Base-by-base conservation (phyloP, 345 rosid genomes). In the Atalantia buxifolia region DNA sequence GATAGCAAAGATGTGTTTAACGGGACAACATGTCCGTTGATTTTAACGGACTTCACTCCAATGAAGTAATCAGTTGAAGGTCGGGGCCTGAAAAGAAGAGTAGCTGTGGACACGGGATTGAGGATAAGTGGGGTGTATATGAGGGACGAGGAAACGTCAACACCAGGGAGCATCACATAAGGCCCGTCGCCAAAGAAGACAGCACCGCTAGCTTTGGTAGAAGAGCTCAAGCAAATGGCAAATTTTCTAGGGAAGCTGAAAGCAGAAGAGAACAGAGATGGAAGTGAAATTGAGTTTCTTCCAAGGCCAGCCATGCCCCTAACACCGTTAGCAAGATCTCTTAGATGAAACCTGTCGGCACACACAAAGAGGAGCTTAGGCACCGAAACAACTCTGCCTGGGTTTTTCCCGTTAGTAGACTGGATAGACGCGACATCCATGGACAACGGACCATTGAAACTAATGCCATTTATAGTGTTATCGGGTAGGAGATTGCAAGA, bases 101-200 rank as follows among this genome's bases (percentile, higher is more conserved):
- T 1, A 0, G 66, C 66, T 9, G 66, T 63, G 2, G 33, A 25
- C 33, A 63, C 66, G 12, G 66, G 66, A 5, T 63, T 63, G 35
- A 63, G 31, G 21, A 25, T 12, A 4, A 63, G 35, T 14, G 66
- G 66, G 35, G 66, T 63, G 66, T 63, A 63, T 28, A 7, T 5
- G 30, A 63, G 66, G 0, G 66, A 63, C 66, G 14, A 14, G 35
- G 66, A 63, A 25, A 63, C 66, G 28, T 63, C 66, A 63, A 63
- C 30, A 0, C 33, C 33, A 12, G 66, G 66, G 16, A 63, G 66
- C 19, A 63, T 25, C 28, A 63, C 66, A 27, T 63, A 63, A 28
- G 35, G 66, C 30, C 64, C 64, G 30, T n/a, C 13, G 1, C 64
- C 64, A 60, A 81, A 45, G 81, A 81, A 42, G 24, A 63, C 19